A percentile compares a stretch with the other conserved stretches of the same genome.
Evolutionary conservation across 106 monocot species (phyloP).

Genomic region (Dactylorhiza incarnata): DNA sequence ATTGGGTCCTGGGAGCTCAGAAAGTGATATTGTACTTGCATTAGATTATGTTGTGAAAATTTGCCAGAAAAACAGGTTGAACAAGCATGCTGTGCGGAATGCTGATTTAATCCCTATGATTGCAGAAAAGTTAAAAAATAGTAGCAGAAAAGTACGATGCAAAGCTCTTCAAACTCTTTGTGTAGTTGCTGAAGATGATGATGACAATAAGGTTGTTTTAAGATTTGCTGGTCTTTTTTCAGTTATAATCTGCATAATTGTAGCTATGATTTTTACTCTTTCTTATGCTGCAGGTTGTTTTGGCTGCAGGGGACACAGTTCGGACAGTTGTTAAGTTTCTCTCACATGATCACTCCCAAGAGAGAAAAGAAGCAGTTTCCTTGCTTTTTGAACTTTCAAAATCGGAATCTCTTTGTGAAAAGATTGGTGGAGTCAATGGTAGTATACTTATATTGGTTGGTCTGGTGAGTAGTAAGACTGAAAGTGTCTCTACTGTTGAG

Average conservation of each 20-base stretch:
- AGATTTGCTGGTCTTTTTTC: conserved; percentile 8
- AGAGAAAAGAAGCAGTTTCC: conserved; percentile 77
- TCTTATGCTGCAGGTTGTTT: conserved; percentile 42
- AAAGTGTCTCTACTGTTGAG: conserved; percentile 53
- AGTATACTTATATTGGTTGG: conserved; percentile 80
- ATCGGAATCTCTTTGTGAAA: conserved; percentile 60
- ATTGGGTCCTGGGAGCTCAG: conserved; percentile 49
- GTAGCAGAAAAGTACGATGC: conserved; percentile 53
- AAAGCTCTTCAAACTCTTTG: conserved; percentile 80
- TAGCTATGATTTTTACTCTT: background rate
- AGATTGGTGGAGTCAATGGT: conserved; percentile 75
- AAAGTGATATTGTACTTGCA: conserved; percentile 53
- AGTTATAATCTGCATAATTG: background rate
- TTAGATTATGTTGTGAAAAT: conserved; percentile 43
- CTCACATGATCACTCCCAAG: conserved; percentile 52
- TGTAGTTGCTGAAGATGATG: conserved; percentile 66
- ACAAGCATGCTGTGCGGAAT: conserved; percentile 47
- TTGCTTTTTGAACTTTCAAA: conserved; percentile 84
- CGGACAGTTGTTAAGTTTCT: conserved; percentile 85
- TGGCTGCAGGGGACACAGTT: conserved; percentile 56
- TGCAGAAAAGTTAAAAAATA: conserved; percentile 66
- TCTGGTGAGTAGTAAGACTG: conserved; percentile 74
- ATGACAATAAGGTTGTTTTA: conserved; percentile 69
- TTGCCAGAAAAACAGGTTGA: conserved; percentile 53
- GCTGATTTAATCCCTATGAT: conserved; percentile 47